A percentile compares a stretch with the other conserved stretches of the same genome.
phyloP scores from a whole-genome alignment of 768 basidiomycete species.

The Trametes gibbosa region DNA sequence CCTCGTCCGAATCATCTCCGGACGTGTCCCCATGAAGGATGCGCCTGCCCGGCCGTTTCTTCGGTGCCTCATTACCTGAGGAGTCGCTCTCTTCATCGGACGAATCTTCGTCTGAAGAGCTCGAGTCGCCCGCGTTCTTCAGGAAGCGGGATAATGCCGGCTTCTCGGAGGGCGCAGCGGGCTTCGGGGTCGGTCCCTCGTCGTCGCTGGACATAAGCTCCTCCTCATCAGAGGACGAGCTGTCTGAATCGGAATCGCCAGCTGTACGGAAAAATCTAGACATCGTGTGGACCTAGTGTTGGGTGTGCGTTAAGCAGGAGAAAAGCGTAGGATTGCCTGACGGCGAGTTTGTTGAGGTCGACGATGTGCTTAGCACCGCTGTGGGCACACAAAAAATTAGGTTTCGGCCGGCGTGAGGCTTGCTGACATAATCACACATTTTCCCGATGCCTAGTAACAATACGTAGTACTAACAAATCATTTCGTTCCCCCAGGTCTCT shows the following conservation, averaged over 20 bases:
- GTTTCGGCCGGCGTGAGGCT: constrained; percentile 13
- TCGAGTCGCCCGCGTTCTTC: constrained; percentile 57
- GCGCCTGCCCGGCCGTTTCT: constrained; percentile 38
- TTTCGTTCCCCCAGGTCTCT: too few relatives aligned
- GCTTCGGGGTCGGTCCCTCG: constrained; percentile 59
- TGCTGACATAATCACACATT: constrained; percentile 15
- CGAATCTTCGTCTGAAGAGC: constrained; percentile 48
- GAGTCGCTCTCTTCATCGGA: constrained; percentile 53
- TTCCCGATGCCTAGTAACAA: too few relatives aligned
- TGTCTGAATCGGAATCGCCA: constrained; percentile 80
- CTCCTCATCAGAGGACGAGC: constrained; percentile 66
- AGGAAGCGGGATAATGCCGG: constrained; percentile 81
- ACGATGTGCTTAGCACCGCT: not conserved
- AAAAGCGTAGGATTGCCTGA: constrained; percentile 7
- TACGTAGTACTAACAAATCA: too few relatives aligned
- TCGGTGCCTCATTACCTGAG: constrained; percentile 39
- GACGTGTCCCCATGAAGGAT: constrained; percentile 46
- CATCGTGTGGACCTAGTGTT: constrained; percentile 42
- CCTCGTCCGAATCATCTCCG: constrained; percentile 62
- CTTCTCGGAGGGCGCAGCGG: constrained; percentile 42
- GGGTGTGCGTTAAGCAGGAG: not conserved
- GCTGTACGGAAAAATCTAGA: constrained; percentile 89
- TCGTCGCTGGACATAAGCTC: constrained; percentile 71
- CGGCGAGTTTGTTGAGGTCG: constrained; percentile 11
- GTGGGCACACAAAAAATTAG: constrained; percentile 13